Evolutionary conservation across 1,139 yeast genomes (phyloP).

Genomic region (Suhomyces terraborum): DNA sequence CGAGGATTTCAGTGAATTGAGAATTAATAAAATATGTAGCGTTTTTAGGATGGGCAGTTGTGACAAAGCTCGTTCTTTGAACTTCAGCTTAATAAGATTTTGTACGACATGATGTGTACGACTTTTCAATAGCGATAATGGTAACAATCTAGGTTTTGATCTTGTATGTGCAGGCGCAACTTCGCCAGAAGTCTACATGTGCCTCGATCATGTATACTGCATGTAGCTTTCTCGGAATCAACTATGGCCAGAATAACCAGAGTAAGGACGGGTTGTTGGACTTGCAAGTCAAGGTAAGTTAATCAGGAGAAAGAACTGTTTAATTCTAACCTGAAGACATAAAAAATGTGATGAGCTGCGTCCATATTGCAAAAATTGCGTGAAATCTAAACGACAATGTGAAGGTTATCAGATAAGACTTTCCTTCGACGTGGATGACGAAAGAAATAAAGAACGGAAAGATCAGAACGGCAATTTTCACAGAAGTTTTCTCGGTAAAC

Average conservation of each 20-base stretch:
- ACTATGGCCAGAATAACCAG: constrained; percentile 44
- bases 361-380: constrained; percentile 56
- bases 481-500: constrained; percentile 16
- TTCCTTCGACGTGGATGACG: constrained; percentile 50
- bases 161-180: too few relatives aligned
- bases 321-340: constrained; percentile 20
- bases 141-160: too few relatives aligned
- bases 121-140: too few relatives aligned
- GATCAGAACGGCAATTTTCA: constrained; percentile 11
- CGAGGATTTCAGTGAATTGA: too few relatives aligned
- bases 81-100: too few relatives aligned
- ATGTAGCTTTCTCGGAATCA: background rate
- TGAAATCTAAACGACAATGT: constrained; percentile 44
- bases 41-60: too few relatives aligned
- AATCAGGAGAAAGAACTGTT: background rate
- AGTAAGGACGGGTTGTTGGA: constrained; percentile 55
- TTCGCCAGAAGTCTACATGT: too few relatives aligned
- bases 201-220: too few relatives aligned
- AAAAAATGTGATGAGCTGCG: constrained; percentile 60
- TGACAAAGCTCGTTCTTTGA: too few relatives aligned
- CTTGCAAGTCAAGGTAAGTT: constrained; percentile 38
- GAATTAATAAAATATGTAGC: too few relatives aligned
- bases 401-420: constrained; percentile 52
- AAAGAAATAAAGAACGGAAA: constrained; percentile 17
- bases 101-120: too few relatives aligned